phyloP scores from a whole-genome alignment of 257 asterid genomes.

The Ehretia macrophylla region DNA sequence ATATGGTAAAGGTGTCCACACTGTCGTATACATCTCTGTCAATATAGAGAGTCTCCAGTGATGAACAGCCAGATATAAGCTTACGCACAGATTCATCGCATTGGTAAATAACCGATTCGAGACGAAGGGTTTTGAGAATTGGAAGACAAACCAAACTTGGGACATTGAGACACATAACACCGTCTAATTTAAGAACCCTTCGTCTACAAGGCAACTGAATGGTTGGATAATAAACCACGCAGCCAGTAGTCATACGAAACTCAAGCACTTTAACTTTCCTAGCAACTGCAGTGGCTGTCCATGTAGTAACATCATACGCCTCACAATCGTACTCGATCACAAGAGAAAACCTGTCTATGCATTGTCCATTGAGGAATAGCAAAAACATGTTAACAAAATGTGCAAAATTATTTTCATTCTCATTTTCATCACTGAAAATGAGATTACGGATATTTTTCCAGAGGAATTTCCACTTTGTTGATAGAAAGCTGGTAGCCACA shows the following conservation, averaged over 20 bases:
- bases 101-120: neutral
- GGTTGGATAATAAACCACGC: no score
- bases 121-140: neutral
- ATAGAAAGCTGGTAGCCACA: neutral
- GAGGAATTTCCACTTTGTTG: neutral
- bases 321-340: neutral
- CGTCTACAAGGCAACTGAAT: neutral
- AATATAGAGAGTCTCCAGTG: neutral
- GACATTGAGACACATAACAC: neutral
- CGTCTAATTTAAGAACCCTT: neutral
- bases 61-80: conserved; percentile 4
- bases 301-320: neutral
- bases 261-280: neutral
- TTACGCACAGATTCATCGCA: neutral
- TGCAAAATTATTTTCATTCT: neutral
- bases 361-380: neutral
- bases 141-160: neutral
- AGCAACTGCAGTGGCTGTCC: neutral
- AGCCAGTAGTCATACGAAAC: neutral
- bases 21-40: neutral
- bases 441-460: neutral
- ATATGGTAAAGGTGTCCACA: neutral
- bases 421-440: no score
- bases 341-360: neutral
- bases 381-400: neutral